Percentiles rank a stretch among this genome's conserved stretches.
Evolutionary conservation across 257 asterid species (phyloP).

Genomic region (Solanum commersonii): DNA sequence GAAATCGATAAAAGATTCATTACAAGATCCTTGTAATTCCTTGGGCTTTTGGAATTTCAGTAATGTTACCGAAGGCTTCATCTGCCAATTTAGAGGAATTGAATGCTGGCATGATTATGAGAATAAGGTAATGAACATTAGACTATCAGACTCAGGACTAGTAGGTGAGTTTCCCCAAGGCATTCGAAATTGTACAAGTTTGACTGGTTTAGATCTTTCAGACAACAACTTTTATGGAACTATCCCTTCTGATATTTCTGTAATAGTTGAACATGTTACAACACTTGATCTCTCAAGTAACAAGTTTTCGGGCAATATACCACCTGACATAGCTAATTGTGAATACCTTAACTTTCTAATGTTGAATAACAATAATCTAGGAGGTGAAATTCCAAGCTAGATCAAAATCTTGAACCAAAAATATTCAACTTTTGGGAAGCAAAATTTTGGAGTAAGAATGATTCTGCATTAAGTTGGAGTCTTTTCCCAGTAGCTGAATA

Average conservation of each 20-base stretch:
- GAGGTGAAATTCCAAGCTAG: slow-evolving; percentile 10
- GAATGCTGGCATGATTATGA: slow-evolving; percentile 7
- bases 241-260: slow-evolving; percentile 4
- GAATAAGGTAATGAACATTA: slow-evolving; percentile 1
- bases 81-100: slow-evolving; percentile 1
- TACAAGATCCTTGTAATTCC: slow-evolving; percentile 8
- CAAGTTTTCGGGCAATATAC: slow-evolving; percentile 10
- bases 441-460: neutral
- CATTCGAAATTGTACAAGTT: neutral
- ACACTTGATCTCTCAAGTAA: slow-evolving; percentile 14
- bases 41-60: slow-evolving; percentile 6
- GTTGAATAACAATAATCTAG: neutral
- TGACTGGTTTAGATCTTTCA: slow-evolving; percentile 12
- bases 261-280: neutral
- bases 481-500: neutral
- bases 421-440: slow-evolving; percentile 16
- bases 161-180: slow-evolving; percentile 14
- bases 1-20: neutral
- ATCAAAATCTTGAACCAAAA: slow-evolving; percentile 11
- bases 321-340: neutral
- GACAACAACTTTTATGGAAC: slow-evolving; percentile 7
- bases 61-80: neutral
- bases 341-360: neutral
- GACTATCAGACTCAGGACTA: neutral
- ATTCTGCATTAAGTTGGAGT: neutral